Base-by-base conservation (phyloP, 192 early-diverging fungal genomes). In the Bifiguratus adelaidae region DNA sequence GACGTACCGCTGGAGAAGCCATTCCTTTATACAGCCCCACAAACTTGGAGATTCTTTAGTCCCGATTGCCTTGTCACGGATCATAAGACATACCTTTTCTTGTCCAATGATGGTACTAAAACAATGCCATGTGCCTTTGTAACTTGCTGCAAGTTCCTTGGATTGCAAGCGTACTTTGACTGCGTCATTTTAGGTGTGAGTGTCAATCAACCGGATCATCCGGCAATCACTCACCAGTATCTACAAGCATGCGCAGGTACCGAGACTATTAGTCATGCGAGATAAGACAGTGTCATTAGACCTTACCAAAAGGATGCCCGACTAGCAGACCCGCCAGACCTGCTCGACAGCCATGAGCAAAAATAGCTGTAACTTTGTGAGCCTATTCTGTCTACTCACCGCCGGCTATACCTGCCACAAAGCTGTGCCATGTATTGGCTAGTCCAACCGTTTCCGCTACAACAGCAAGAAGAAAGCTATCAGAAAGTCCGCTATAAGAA, bases 91-190 rank as follows among this genome's bases (percentile, higher is more conserved):
- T 59, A 77, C 71, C 68, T 74, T 73, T 52, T 77, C 75, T 42
- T 71, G 69, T 41, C 51, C 53, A 24, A 77, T 47, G 32, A 73
- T 77, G 16, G 60, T 74, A 1, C 47, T 42, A 28, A 77, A 70
- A 41, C 75, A 77, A 52, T 77, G 58, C 71, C 68, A 71, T 47
- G 75, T 77, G 29, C 75, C 71, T 55, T 60, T 60, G 36, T 77
- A 77, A 19, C 60, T 63, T 40, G 62, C 41, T n/a, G 67, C 55
- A 2, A 68, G 50, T 33, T 73, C 66, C 27, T 68, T 66, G 25
- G 68, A 73, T 27, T 77, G 75, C 29, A 77, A 45, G 32, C 75
- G 56, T 16, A 77, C 75, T 46, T 77, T 77, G 36, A 77, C 71
- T 48, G 56, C 47, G 47, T 56, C 48, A 55, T 32, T 16, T 28